phyloP scores from a whole-genome alignment of 352 stramenopile species.

The Globisporangium cystogenes region DNA sequence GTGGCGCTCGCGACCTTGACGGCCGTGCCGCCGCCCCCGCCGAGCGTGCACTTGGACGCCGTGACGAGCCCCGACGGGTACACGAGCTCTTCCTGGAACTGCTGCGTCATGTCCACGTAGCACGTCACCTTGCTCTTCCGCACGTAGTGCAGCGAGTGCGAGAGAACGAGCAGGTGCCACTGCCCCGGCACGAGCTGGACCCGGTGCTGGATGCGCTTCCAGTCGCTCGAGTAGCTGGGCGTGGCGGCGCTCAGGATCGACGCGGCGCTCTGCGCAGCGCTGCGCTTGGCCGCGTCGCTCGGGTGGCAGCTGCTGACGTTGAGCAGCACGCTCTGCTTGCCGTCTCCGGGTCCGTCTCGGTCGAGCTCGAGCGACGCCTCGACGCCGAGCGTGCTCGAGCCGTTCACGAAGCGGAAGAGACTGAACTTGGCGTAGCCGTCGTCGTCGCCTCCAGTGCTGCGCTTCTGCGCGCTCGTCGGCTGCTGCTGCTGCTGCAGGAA shows the following conservation, averaged over 20 bases:
- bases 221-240: conserved; percentile 31
- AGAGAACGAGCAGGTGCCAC: conserved; percentile 75
- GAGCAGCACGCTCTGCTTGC: conserved; percentile 24
- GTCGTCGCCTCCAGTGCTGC: background rate
- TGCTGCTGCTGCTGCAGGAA: conserved; percentile 11
- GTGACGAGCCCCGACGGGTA: conserved; percentile 72
- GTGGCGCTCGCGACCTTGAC: conserved; percentile 59
- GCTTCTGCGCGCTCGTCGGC: background rate
- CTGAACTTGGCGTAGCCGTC: conserved; percentile 39
- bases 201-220: conserved; percentile 49
- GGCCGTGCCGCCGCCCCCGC: conserved; percentile 29
- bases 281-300: conserved; percentile 15
- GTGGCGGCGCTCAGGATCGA: conserved; percentile 30
- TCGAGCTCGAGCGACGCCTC: conserved; percentile 62
- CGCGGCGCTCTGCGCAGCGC: conserved; percentile 22
- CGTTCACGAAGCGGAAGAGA: conserved; percentile 71
- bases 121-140: conserved; percentile 83
- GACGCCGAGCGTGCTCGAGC: conserved; percentile 57
- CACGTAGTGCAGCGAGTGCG: conserved; percentile 79
- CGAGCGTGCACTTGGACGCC: conserved; percentile 68
- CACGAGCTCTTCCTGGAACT: conserved; percentile 70
- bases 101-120: conserved; percentile 48
- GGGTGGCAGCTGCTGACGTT: conserved; percentile 55
- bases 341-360: conserved; percentile 16
- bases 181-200: conserved; percentile 24